Conservation (phyloP, 495 filamentous ascomycete species). For the Tuber indicum region DNA sequence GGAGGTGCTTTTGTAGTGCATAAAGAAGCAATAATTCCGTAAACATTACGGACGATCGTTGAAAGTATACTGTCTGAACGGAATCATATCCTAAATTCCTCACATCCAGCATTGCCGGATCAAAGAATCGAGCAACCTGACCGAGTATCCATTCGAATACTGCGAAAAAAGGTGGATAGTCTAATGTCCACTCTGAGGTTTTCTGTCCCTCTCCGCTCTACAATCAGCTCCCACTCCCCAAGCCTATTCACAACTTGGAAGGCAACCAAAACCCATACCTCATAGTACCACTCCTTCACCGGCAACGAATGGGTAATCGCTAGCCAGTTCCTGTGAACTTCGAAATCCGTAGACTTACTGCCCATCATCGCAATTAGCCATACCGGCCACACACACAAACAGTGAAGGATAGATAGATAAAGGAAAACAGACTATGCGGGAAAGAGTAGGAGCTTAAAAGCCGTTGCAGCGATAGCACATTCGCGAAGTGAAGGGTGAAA, state of each 20-base stretch:
- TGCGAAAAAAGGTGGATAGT: slow-evolving; percentile 97
- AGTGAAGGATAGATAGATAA: background rate
- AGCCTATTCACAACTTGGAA: background rate
- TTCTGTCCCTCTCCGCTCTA: slow-evolving; percentile 47
- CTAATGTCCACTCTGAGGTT: slow-evolving; percentile 97
- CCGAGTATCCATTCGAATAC: slow-evolving; percentile 93
- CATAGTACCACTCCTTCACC: slow-evolving; percentile 86
- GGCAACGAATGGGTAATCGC: slow-evolving; percentile 87
- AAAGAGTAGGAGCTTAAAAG: slow-evolving; percentile 88
- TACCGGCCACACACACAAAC: background rate
- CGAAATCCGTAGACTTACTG: slow-evolving; percentile 98
- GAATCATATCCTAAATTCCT: slow-evolving; percentile 75
- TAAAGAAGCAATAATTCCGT: slow-evolving; percentile 78
- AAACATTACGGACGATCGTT: slow-evolving; percentile 77
- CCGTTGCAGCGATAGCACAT: slow-evolving; percentile 77
- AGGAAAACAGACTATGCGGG: slow-evolving; percentile 76
- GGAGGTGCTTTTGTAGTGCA: slow-evolving; percentile 65
- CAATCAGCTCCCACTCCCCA: slow-evolving; percentile 5
- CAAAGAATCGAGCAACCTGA: slow-evolving; percentile 65
- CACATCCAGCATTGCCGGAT: slow-evolving; percentile 77
- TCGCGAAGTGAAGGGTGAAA: slow-evolving; percentile 46
- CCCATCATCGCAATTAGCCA: slow-evolving; percentile 19
- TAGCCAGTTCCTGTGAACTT: slow-evolving; percentile 97
- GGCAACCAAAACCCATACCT: slow-evolving; percentile 48
- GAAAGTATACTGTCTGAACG: slow-evolving; percentile 90